Evolutionary conservation across 2,329 filamentous ascomycete species (phyloP), one percentile per base, ranked within the genome.

Genomic region (Talaromyces sp.): DNA sequence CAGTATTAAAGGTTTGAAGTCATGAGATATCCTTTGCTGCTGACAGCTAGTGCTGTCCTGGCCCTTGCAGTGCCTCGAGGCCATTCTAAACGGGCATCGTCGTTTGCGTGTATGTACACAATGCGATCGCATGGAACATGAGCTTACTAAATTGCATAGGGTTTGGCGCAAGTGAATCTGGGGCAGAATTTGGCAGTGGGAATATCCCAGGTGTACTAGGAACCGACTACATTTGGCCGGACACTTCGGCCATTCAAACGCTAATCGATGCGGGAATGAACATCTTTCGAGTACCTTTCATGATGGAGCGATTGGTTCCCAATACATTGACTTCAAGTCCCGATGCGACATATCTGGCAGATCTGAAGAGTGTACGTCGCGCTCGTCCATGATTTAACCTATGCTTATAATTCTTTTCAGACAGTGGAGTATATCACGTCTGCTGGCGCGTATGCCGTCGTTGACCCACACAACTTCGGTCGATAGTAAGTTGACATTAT

Each of bases 381-480:
- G 17, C 33, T 14, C 8, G 6, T n/a, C 33, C 35, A 17, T 30
- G 45, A 30, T 41, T 8, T 5, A 3, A 14, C 14, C 45, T 4
- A 4, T 22, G 27, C 42, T 33, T 9, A 44, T 44, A 5, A 14
- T 11, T 27, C 4, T 44, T 44, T 33, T 10, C 19, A 72, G 67
- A 65, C 64, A 16, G 65, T 76, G 44, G 62, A 68, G 33, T 70
- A 67, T 37, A 69, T 77, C 46, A 77, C 77, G 29, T 61, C 64
- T 14, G 76, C 74, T 48, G 81, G 80, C n/a, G 77, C 75, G 8
- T 79, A 81, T 62, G 82, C 81, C 2, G 67, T 84, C 40, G 60
- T 84, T 24, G 82, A 87, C 61, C 82, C 84, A 5, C 85, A 87
- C 69, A 86, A 86, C 77, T 87, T 77, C 59, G 84, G 60, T 29